Base-by-base conservation (phyloP, 2,329 filamentous ascomycete genomes). In the Emergomyces africanus region DNA sequence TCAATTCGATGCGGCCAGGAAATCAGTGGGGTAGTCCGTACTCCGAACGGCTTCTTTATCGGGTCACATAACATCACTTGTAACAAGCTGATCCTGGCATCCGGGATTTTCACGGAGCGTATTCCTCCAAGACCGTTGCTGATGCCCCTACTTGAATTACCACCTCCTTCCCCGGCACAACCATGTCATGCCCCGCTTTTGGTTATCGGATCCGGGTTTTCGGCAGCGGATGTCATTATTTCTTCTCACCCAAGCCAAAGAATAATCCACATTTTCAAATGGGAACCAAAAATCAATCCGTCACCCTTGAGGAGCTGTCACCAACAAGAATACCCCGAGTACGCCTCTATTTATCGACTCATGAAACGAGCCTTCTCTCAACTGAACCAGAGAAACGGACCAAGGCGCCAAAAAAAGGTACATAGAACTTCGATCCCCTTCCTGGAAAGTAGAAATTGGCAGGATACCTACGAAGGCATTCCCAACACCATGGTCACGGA, bases 201-300 rank as follows among this genome's bases (percentile, higher is more conserved):
- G 3, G 78, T 84, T 5, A 74, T 85, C 54, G 82, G 82, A 5
- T 84, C 82, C 9, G 82, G 82, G 0, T 85, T 84, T 68, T 82
- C 81, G 2, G 82, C 82, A 2, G 82, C 82, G 30, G 82, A 85
- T 69, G 73, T 80, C 3, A 83, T 84, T 55, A 79, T 83, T 44
- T 83, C 81, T 5, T 74, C 78, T 23, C 72, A 77, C 33, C 67
- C 72, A 15, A 65, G 71, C n/a, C 78, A 78, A 53, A 79, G 75
- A 57, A 77, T 85, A 49, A 69, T 84, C n/a, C 82, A 85, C 64
- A 67, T 83, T 57, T 85, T 79, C 67, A 80, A 80, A 66, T 85
- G 82, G 82, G 74, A 76, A n/a, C 79, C 81, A 0, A 74, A 81
- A 9, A 74, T 72, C 5, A 74, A 76, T 20, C 81, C 81, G 0